phyloP scores from a whole-genome alignment of 106 monocot species.

The Chionographis japonica region DNA sequence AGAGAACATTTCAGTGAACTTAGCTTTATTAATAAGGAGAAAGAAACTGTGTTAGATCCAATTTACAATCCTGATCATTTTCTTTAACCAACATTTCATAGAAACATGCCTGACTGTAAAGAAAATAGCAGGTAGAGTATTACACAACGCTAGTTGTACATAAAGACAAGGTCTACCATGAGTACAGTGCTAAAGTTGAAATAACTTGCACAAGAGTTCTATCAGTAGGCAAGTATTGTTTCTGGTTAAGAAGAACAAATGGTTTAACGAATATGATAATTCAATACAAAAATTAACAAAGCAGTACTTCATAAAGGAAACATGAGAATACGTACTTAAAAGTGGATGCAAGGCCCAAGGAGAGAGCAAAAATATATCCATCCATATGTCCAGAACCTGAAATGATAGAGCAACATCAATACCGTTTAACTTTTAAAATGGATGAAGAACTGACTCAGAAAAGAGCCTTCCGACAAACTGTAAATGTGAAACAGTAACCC shows the following conservation, averaged over 20 bases:
- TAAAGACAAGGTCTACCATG: too few species aligned
- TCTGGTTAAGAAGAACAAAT: neutral
- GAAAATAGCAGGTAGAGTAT: too few species aligned
- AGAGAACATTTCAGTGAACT: too few species aligned
- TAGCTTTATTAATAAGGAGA: too few species aligned
- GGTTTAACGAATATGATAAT: neutral
- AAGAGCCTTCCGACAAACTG: too few species aligned
- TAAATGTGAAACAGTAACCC: too few species aligned
- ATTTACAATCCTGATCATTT: too few species aligned
- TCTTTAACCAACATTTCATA: too few species aligned
- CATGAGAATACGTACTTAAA: constrained; percentile 42
- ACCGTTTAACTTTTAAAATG: neutral
- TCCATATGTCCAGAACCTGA: constrained; percentile 49
- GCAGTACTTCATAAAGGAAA: neutral
- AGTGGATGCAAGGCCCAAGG: constrained; percentile 57
- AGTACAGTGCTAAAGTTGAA: neutral
- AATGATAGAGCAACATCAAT: constrained; percentile 3
- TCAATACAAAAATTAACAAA: neutral
- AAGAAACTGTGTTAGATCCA: too few species aligned
- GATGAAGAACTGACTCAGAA: too few species aligned
- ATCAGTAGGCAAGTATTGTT: neutral
- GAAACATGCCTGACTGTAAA: too few species aligned
- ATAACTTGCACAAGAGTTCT: neutral
- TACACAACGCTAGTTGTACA: too few species aligned
- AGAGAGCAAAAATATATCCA: constrained; percentile 61